Base-by-base conservation (phyloP, 306 rosid genomes). In the Delonix regia region DNA sequence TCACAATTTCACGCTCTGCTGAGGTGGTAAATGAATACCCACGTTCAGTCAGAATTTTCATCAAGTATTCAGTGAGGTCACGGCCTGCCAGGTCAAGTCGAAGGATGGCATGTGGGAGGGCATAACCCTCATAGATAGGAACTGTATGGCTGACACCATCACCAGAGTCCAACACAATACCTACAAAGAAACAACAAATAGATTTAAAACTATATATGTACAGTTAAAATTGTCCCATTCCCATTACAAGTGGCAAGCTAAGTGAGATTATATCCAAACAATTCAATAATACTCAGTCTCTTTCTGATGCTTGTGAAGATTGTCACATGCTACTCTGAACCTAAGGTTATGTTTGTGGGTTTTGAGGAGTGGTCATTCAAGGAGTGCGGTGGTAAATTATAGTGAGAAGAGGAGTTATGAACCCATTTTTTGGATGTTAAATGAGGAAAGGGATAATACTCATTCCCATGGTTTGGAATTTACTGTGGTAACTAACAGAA, bases 111-210 rank as follows among this genome's bases (percentile, higher is more conserved):
- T 95, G 99, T 60, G 99, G 99, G 38, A 95, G 98, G 48, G 99
- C 99, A 84, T 92, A 95, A 42, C 99, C 99, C 89, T 95, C 99
- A 0, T 95, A 95, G 68, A 95, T 95, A 47, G 99, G 99, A 63
- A 95, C 99, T 16, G 99, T 95, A 80, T 95, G 99, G 78, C 99
- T 95, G 82, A 95, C 99, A 88, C 99, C 99, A 83, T 95, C 99
- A 86, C 99, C 99, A 74, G 99, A 92, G 84, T 95, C 99, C 68
- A 95, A 57, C 86, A 95, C 99, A 85, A 95, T 95, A 86, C 99
- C 99, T 95, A 75, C 53, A 84, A 12, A 77, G 59, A 27, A 64
- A 85, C 77, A 15, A 42, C 9, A 71, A 70, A 63, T 18, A 49
- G 53, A 66, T 69, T 41, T 15, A 72, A 56, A 41, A 48, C 34